A percentile compares a stretch with the other conserved stretches of the same genome.
These are phyloP conservation scores for Pythium monospermum DNA, from an alignment of 352 stramenopile species.

Conservation along the genomic window DNA sequence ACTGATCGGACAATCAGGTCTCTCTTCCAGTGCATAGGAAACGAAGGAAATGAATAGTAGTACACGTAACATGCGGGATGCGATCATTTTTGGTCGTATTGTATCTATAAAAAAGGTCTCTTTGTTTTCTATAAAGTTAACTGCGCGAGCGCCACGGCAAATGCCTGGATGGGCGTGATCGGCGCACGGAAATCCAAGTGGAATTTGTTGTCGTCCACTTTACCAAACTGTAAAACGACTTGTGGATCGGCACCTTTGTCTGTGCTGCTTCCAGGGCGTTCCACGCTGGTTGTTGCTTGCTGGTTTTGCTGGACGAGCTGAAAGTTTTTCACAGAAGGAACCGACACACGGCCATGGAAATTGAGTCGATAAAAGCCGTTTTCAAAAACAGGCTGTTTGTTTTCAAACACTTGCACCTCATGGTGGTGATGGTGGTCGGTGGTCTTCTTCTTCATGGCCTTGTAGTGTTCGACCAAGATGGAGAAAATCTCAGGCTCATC, in stretches of 20 bases:
- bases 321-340: conserved; percentile 81
- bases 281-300: no score
- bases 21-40: background rate
- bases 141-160: conserved; percentile 58
- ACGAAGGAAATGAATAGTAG: background rate
- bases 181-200: conserved; percentile 71
- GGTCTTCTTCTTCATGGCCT: conserved; percentile 13
- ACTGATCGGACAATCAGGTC: background rate
- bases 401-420: conserved; percentile 51
- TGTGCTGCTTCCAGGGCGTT: no score
- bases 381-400: conserved; percentile 69
- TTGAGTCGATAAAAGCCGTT: conserved; percentile 79
- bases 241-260: conserved; percentile 11
- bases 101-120: background rate
- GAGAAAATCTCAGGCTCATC: conserved; percentile 43
- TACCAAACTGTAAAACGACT: conserved; percentile 70
- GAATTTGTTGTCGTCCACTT: conserved; percentile 77
- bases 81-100: background rate
- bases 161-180: conserved; percentile 70
- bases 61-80: no score
- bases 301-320: conserved; percentile 42
- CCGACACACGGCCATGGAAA: conserved; percentile 71
- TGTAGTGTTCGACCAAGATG: conserved; percentile 48
- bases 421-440: conserved; percentile 1
- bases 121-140: conserved; percentile 37